Percentiles rank a stretch among this genome's conserved stretches.
Conservation (phyloP, 2,329 filamentous ascomycete genomes). For the Lasiodiplodia hormozganensis region DNA sequence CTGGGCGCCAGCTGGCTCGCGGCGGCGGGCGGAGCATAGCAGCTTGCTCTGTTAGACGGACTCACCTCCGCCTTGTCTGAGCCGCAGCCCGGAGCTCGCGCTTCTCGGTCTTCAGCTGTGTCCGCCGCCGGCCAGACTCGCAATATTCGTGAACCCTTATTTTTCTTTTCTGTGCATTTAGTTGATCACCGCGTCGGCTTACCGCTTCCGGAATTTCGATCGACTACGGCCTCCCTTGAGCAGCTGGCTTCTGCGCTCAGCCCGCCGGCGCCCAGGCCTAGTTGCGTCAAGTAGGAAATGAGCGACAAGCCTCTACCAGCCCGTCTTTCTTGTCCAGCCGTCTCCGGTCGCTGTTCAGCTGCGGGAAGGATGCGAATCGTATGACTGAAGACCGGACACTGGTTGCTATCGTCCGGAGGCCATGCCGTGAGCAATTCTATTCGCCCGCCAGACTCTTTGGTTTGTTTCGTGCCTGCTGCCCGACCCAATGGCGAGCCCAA, state of each 20-base stretch:
- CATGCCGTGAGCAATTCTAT: neutral
- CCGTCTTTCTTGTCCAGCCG: neutral
- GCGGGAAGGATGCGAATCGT: conserved; percentile 1
- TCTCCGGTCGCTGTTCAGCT: neutral
- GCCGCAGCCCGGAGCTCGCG: neutral
- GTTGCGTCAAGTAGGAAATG: neutral
- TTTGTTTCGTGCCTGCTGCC: neutral
- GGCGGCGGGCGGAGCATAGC: neutral
- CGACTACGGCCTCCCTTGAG: conserved; percentile 8
- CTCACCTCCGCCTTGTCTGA: neutral
- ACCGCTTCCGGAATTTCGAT: conserved; percentile 27
- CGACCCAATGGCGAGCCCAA: neutral
- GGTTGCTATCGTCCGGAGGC: neutral
- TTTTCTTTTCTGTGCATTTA: neutral
- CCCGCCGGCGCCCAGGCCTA: neutral
- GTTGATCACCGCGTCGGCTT: conserved; percentile 19
- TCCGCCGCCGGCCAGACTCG: neutral
- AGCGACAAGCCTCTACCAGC: neutral
- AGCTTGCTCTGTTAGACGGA: neutral
- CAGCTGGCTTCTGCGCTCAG: neutral
- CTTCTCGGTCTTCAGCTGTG: neutral
- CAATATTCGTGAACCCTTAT: conserved; percentile 3
- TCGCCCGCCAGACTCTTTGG: neutral
- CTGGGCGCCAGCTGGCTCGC: neutral
- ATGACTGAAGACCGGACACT: neutral